A percentile compares a stretch with the other conserved stretches of the same genome.
phyloP scores from a whole-genome alignment of 192 early-diverging fungal genomes.

The Paraglomus brasilianum region DNA sequence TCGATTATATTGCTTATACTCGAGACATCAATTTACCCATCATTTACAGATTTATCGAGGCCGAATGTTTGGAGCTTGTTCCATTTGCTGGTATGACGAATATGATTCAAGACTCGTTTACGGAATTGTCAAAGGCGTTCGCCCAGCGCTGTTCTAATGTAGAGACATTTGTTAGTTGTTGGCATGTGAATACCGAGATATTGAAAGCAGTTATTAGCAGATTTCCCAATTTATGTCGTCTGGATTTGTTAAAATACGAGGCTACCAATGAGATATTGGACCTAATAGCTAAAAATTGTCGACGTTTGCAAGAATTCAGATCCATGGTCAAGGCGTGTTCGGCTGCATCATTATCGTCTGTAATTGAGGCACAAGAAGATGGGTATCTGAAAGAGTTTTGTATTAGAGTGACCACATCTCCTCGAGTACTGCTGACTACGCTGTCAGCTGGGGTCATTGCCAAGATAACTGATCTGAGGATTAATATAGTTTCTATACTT shows the following conservation, averaged over 20 bases:
- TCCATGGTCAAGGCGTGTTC: slow-evolving; percentile 5
- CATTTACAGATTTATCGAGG: slow-evolving; percentile 18
- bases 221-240: slow-evolving; percentile 13
- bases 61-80: neutral
- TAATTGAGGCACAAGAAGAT: slow-evolving; percentile 8
- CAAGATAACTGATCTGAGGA: slow-evolving; percentile 21
- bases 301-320: slow-evolving; percentile 8
- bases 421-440: neutral
- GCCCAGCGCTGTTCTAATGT: slow-evolving; percentile 2
- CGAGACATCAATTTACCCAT: slow-evolving; percentile 22
- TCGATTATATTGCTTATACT: slow-evolving; percentile 19
- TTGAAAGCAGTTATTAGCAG: slow-evolving; percentile 2
- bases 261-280: slow-evolving; percentile 9
- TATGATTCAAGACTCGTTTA: slow-evolving; percentile 18
- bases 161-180: slow-evolving; percentile 12
- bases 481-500: slow-evolving; percentile 17
- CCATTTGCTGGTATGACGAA: neutral
- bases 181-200: neutral
- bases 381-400: slow-evolving; percentile 23
- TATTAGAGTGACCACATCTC: slow-evolving; percentile 8
- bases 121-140: slow-evolving; percentile 17
- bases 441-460: slow-evolving; percentile 6
- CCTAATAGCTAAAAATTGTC: slow-evolving; percentile 6
- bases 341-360: neutral
- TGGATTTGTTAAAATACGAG: slow-evolving; percentile 26